A percentile compares a stretch with the other conserved stretches of the same genome.
Evolutionary conservation across 495 filamentous ascomycete species (phyloP).

Genomic region (Cercophora scortea): DNA sequence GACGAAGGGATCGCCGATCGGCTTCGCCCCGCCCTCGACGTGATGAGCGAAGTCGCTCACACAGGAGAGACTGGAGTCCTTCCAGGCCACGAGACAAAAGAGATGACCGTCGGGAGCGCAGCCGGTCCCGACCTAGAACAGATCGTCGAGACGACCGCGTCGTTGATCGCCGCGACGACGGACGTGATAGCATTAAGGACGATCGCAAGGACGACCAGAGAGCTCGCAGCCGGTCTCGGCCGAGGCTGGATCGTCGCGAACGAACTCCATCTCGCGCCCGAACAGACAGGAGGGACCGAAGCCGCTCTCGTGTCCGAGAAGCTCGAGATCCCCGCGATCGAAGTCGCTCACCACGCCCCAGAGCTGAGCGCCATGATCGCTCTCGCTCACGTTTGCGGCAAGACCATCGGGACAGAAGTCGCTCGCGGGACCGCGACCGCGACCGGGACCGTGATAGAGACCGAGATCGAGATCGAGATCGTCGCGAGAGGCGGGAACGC

Average conservation of each 20-base stretch:
- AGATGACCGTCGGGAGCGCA: conserved; percentile 32
- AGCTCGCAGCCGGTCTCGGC: conserved; percentile 23
- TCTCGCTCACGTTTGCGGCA: conserved; percentile 17
- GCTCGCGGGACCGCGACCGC: conserved; percentile 9
- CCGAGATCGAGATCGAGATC: conserved; percentile 5
- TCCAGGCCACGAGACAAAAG: conserved; percentile 15
- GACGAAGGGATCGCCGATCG: conserved; percentile 16
- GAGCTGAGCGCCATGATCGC: conserved; percentile 19
- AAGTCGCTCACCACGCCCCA: conserved; percentile 19
- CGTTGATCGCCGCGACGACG: conserved; percentile 12
- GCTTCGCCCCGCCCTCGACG: conserved; percentile 14
- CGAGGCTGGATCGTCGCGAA: conserved; percentile 17
- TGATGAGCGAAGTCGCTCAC: conserved; percentile 17
- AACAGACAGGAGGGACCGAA: conserved; percentile 24
- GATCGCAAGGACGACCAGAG: conserved; percentile 16
- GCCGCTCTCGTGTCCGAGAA: conserved; percentile 18
- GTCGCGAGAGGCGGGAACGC: conserved; percentile 19
- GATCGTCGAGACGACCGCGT: conserved; percentile 16
- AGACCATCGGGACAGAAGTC: conserved; percentile 16
- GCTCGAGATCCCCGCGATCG: conserved; percentile 8
- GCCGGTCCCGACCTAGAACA: conserved; percentile 26
- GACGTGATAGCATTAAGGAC: conserved; percentile 6
- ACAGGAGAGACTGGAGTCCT: conserved; percentile 14
- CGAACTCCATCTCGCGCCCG: conserved; percentile 6
- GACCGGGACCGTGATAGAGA: too few relatives aligned